Base-by-base conservation (phyloP, 2,329 filamentous ascomycete species). In the Immersiporthe knoxdaviesiana region DNA sequence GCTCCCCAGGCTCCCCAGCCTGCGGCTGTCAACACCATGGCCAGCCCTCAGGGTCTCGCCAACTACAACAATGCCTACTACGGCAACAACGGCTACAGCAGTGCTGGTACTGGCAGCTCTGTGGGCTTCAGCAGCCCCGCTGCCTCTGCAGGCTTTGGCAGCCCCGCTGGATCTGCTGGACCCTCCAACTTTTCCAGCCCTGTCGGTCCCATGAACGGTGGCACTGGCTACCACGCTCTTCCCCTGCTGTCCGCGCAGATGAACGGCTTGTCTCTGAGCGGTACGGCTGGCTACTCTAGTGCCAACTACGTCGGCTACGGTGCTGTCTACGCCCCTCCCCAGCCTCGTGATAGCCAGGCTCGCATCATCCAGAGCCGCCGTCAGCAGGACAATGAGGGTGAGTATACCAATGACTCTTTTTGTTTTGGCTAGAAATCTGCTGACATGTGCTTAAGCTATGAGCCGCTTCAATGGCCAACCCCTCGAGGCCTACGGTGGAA, bases 391-490 rank as follows among this genome's bases (percentile, higher is more conserved):
- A 91, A 87, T 72, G 90, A 93, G 81, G 90, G 90, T 87, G 83
- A 79, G 82, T 11, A 35, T n/a, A 63, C 24, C 24, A 27, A 12
- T 67, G 44, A 52, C 37, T 44, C 56, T 54, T 54, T 67, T 71
- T n/a, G n/a, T n/a, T n/a, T n/a, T n/a, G n/a, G 61, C 3, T 18
- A 18, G 52, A 74, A 24, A 35, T 21, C n/a, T 65, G 62, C 80
- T 83, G 74, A 83, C 68, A 37, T 27, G 56, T 52, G 18, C 65
- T 68, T 35, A 89, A 89, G 87, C 84, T 74, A 92, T 92, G 84
- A 92, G 91, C 75, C 92, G 93, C 70, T 97, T 93, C 81, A 89
- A 92, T 74, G 95, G 96, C 77, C 87, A 92, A 76, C 89, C 92
- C 18, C 84, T 98, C 30, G 93, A 97, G 77, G 88, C 90, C 44